A percentile compares a stretch with the other conserved stretches of the same genome.
phyloP scores from a whole-genome alignment of 1,139 yeast species.

The Pichia sp. region DNA sequence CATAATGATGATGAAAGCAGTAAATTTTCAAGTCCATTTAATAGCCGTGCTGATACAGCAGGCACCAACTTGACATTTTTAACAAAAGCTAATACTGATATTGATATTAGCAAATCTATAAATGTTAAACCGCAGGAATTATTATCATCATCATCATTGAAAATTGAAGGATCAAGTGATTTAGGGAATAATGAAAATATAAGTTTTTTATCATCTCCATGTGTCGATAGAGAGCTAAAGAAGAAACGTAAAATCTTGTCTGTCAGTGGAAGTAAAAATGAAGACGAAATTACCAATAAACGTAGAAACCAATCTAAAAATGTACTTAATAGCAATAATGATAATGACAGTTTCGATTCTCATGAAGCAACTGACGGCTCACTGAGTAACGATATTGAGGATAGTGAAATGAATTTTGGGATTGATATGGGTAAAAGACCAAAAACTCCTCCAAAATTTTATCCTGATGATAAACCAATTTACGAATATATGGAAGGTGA shows the following conservation, averaged over 20 bases:
- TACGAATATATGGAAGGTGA: conserved; percentile 17
- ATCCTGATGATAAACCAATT: conserved; percentile 12
- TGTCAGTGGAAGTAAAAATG: not conserved
- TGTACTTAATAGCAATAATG: not conserved
- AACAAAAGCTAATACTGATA: conserved; percentile 1
- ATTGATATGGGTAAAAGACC: conserved; percentile 2
- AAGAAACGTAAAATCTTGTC: not conserved
- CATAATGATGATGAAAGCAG: conserved; percentile 4
- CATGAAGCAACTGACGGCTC: conserved; percentile 12
- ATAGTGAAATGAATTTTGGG: not conserved
- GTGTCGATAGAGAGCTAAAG: conserved; percentile 8
- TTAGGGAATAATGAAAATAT: not conserved
- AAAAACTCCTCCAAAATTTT: conserved; percentile 13
- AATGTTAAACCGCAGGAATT: not conserved
- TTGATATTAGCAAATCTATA: not conserved
- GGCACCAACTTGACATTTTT: conserved; percentile 12
- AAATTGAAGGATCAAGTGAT: conserved; percentile 6
- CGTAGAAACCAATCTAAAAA: not conserved
- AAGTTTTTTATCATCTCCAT: conserved; percentile 13
- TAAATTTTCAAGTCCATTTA: conserved; percentile 13
- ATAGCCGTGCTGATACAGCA: conserved; percentile 12
- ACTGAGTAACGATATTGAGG: not conserved
- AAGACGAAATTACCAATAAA: not conserved
- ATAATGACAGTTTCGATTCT: conserved; percentile 6
- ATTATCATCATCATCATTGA: not conserved